Evolutionary conservation across 2,329 filamentous ascomycete genomes (phyloP).

Genomic region (Aspergillus novofumigatus): DNA sequence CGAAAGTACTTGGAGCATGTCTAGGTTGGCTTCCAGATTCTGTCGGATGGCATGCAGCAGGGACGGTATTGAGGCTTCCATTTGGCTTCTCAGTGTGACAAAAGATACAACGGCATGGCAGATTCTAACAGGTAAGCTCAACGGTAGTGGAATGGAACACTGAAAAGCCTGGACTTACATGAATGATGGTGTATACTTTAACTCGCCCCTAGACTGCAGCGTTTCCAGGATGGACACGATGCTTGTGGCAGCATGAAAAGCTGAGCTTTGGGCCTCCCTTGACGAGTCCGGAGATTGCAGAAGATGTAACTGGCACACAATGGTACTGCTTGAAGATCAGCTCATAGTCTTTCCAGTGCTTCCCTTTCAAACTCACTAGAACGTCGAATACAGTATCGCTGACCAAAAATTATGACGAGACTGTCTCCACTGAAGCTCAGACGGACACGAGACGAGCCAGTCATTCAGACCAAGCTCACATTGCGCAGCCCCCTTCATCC

Average conservation of each 20-base stretch:
- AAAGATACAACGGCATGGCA: conserved; percentile 11
- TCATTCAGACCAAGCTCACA: conserved; percentile 12
- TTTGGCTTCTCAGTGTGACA: conserved; percentile 10
- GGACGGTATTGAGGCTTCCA: conserved; percentile 8
- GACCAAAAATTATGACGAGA: conserved; percentile 6
- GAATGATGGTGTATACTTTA: conserved; percentile 10
- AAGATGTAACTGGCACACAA: conserved; percentile 12
- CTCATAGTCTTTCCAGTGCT: not conserved
- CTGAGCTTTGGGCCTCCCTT: conserved; percentile 5
- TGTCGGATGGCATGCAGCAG: conserved; percentile 8
- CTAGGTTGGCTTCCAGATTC: conserved; percentile 9
- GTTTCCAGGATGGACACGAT: conserved; percentile 11
- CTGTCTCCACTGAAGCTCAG: conserved; percentile 7
- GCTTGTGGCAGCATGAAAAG: conserved; percentile 10
- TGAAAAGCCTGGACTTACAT: not conserved
- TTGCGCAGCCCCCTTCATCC: conserved; percentile 5
- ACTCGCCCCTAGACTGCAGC: conserved; percentile 5
- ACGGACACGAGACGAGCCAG: conserved; percentile 11
- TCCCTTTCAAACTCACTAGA: conserved; percentile 4
- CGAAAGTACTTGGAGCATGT: conserved; percentile 5
- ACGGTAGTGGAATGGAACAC: not conserved
- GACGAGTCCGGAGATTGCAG: conserved; percentile 4
- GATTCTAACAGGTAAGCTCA: conserved; percentile 6
- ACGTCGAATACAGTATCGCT: conserved; percentile 7
- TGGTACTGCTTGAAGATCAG: conserved; percentile 3